A percentile compares a stretch with the other conserved stretches of the same genome.
Conservation (phyloP, 306 rosid species). For the Quillaja saponaria region DNA sequence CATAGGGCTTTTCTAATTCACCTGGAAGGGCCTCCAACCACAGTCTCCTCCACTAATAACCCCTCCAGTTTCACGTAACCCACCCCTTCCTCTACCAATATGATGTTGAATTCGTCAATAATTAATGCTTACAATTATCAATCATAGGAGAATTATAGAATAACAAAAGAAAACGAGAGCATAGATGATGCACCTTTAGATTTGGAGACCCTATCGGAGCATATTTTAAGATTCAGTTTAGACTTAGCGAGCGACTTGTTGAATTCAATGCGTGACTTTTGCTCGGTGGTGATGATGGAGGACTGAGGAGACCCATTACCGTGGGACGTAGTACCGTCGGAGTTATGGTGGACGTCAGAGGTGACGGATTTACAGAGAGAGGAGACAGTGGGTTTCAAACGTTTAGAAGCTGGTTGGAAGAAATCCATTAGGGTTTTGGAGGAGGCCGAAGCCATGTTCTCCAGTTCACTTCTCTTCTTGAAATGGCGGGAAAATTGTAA, state of each 20-base stretch:
- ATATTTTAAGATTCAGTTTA: constrained; percentile 62
- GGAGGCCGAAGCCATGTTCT: constrained; percentile 39
- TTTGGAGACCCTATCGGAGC: constrained; percentile 48
- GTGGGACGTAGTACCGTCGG: background rate
- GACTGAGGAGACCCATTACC: constrained; percentile 21
- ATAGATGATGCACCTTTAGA: constrained; percentile 36
- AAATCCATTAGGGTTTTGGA: constrained; percentile 57
- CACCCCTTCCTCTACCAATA: constrained; percentile 6
- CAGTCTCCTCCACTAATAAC: constrained; percentile 70
- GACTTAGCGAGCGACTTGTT: constrained; percentile 66
- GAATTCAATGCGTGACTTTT: constrained; percentile 60
- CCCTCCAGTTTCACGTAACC: constrained; percentile 57
- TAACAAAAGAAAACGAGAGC: background rate
- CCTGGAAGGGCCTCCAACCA: constrained; percentile 72
- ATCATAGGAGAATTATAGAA: background rate
- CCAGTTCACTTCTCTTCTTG: background rate
- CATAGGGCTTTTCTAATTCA: constrained; percentile 76
- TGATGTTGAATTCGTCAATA: background rate
- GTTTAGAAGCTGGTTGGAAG: constrained; percentile 57
- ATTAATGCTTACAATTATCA: background rate
- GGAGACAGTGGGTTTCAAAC: constrained; percentile 44
- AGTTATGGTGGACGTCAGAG: constrained; percentile 10
- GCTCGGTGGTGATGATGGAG: constrained; percentile 30
- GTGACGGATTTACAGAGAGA: constrained; percentile 24
- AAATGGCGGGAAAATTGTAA: constrained; percentile 7